A percentile compares a stretch with the other conserved stretches of the same genome.
These are phyloP conservation scores for Fusarium vanettenii DNA, from an alignment of 2,329 filamentous ascomycete species.

Conservation along the genomic window DNA sequence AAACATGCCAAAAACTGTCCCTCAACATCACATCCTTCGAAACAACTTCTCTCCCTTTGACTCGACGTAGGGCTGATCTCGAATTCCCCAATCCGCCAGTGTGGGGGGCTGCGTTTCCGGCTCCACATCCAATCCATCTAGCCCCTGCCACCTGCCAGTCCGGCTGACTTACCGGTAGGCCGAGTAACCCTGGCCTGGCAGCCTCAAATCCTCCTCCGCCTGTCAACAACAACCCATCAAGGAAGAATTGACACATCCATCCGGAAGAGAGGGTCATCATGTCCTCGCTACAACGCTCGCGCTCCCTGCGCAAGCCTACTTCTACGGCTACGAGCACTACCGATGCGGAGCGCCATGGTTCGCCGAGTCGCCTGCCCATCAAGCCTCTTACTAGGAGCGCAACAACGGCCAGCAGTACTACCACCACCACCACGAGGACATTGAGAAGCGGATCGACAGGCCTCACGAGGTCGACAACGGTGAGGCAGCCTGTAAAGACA, in stretches of 20 bases:
- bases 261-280: constrained; percentile 42
- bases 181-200: constrained; percentile 27
- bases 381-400: constrained; percentile 55
- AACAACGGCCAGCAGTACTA: constrained; percentile 43
- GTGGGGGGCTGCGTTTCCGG: not conserved
- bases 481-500: constrained; percentile 30
- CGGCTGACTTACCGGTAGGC: constrained; percentile 32
- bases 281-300: constrained; percentile 59
- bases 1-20: not conserved
- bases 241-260: not conserved
- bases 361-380: constrained; percentile 63
- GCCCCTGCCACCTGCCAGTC: constrained; percentile 1
- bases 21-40: not conserved
- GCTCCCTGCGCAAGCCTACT: constrained; percentile 60
- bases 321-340: constrained; percentile 29
- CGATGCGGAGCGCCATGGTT: constrained; percentile 51
- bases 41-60: not conserved
- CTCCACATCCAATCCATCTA: not conserved
- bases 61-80: not conserved
- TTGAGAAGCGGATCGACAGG: constrained; percentile 33
- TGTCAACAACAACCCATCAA: constrained; percentile 30
- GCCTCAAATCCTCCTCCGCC: constrained; percentile 14
- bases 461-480: constrained; percentile 39
- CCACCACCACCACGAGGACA: constrained; percentile 32
- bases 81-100: not conserved